Evolutionary conservation across 2,329 filamentous ascomycete species (phyloP).

Genomic region (Allantophomopsis lycopodina): DNA sequence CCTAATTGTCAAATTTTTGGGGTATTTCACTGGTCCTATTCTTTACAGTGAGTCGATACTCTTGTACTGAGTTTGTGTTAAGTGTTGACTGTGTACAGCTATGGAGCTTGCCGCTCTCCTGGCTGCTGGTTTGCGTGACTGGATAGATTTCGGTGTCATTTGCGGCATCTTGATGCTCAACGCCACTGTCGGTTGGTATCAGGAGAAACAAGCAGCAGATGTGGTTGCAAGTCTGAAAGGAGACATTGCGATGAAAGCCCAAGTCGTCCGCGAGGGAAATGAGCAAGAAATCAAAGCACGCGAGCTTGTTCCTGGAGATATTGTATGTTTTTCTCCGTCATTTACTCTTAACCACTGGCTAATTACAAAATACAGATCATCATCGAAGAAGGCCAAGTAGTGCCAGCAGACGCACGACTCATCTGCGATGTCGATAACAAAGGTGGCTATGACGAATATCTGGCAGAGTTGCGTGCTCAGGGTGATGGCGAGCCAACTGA

Average conservation of each 20-base stretch:
- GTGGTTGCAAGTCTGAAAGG: constrained; percentile 63
- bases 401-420: constrained; percentile 55
- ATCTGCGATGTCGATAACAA: constrained; percentile 61
- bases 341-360: not conserved
- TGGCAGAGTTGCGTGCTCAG: constrained; percentile 48
- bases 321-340: constrained; percentile 32
- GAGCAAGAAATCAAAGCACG: constrained; percentile 58
- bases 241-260: constrained; percentile 64
- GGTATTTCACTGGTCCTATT: constrained; percentile 65
- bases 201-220: constrained; percentile 69
- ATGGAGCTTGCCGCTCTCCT: constrained; percentile 67
- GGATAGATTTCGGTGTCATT: constrained; percentile 68
- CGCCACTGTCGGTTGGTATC: constrained; percentile 66
- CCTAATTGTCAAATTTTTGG: constrained; percentile 59
- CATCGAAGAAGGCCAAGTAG: constrained; percentile 57
- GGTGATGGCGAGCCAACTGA: constrained; percentile 45
- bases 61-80: not conserved
- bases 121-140: constrained; percentile 60
- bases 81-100: constrained; percentile 26
- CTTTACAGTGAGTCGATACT: constrained; percentile 49
- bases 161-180: constrained; percentile 63
- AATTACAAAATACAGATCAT: constrained; percentile 32
- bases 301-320: constrained; percentile 64
- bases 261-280: constrained; percentile 51
- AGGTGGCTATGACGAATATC: constrained; percentile 53